Base-by-base conservation (phyloP, 306 rosid species). In the Prosopis cineraria region DNA sequence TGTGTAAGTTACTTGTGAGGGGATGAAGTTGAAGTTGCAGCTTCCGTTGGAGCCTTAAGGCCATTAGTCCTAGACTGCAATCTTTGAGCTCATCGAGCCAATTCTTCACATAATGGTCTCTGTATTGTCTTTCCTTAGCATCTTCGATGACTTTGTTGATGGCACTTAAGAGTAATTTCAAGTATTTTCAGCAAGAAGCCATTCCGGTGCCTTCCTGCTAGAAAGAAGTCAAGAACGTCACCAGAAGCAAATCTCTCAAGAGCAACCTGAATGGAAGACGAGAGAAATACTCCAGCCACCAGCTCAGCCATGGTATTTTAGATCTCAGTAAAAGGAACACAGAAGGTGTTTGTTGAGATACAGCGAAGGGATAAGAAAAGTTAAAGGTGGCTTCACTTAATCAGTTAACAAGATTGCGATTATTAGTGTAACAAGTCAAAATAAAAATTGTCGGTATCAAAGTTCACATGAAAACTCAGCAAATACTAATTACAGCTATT, bases 201-300 rank as follows among this genome's bases (percentile, higher is more conserved):
- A 14, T 47, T 7, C 20, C 17, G 3, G 20, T 14, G 20, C 1
- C 17, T 47, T 47, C 1, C 17, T 6, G 7, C 20, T 2, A 6
- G 53, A 4, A 47, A 47, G 53, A 2, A 47, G n/a, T 47, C 20
- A 14, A 14, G 14, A 4, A 47, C 17, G n/a, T 47, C 53, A 47
- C n/a, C 3, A 47, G 53, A 47, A 14, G 53, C 53, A 6, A 79
- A 7, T 44, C 50, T 63, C 10, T 63, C 74, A 30, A 66, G 62
- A 6, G 36, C 53, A 13, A 41, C 56, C 34, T 68, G 73, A 45
- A 68, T 22, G 50, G 41, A 1, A 22, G 72, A 34, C 3, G 56
- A 68, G 37, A 68, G 73, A 68, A 68, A 68, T 5, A 37, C 73
- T 68, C 73, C 73, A 10, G 39, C 56, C 6, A 43, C 56, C 2